Evolutionary conservation across 768 basidiomycete genomes (phyloP), one percentile per base, ranked within the genome.

Genomic region (Galerina marginata): DNA sequence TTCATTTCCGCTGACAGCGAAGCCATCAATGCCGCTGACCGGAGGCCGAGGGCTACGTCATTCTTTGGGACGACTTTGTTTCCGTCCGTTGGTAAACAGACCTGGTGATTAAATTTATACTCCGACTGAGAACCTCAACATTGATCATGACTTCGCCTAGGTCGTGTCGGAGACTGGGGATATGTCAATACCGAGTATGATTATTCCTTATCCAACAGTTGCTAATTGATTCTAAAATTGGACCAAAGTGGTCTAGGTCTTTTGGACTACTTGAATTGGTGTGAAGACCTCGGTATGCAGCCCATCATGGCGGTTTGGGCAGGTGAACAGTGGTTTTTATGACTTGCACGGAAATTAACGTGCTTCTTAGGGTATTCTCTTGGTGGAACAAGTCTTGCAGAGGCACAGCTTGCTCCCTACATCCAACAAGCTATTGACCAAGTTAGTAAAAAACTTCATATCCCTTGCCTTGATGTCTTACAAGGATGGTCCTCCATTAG

Each of bases 181-280:
- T 86, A 87, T 62, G 67, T 81, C 46, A 86, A 87, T 65, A 86
- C 86, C 9, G 85, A 86, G 86, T 86, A 59, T 55, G 81, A 66
- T 12, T 10, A 20, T 12, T n/a, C 2, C 38, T 9, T 25, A 2
- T 33, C 7, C 9, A 15, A 16, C 9, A 39, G 14, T 25, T 2
- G 11, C 23, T 39, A 6, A 25, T 9, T 46, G 4, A 42, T 16
- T 37, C 33, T 57, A 20, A 20, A 20, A 20, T 20, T 20, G 20
- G 37, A 57, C 46, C 20, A 33, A 37, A 39, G 38, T 14, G 44
- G 44, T 16, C 55, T 56, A 15, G 37, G 37, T 2, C 37, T 56
- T n/a, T 14, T 56, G 16, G 46, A 39, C 14, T 56, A 56, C 38
- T 7, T 56, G 37, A 5, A 46, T n/a, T 56, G 39, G 47, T 49